Conservation (phyloP, 768 basidiomycete genomes). For the Leccinum aurantiacum region DNA sequence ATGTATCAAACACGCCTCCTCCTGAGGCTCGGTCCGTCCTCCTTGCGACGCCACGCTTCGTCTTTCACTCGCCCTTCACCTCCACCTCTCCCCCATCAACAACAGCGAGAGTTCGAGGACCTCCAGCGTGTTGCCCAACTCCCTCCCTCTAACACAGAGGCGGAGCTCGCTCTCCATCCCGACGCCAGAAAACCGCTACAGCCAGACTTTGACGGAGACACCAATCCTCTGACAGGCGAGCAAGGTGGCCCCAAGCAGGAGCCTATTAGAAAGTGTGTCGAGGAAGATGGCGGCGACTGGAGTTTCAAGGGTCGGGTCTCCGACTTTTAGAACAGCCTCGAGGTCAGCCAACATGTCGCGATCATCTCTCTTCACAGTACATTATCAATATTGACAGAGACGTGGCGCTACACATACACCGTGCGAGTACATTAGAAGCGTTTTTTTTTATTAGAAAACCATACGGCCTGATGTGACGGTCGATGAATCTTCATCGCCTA, state of each 20-base stretch:
- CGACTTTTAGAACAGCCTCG: constrained; percentile 58
- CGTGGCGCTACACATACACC: constrained; percentile 18
- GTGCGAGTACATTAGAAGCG: constrained; percentile 12
- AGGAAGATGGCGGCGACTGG: constrained; percentile 70
- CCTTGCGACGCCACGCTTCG: constrained; percentile 27
- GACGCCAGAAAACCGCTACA: constrained; percentile 60
- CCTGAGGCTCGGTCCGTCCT: background rate
- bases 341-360: background rate
- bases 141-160: constrained; percentile 41
- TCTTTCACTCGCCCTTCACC: constrained; percentile 63
- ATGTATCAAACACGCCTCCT: background rate
- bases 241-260: constrained; percentile 85
- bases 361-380: constrained; percentile 3
- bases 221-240: constrained; percentile 83
- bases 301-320: constrained; percentile 88
- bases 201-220: constrained; percentile 77
- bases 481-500: constrained; percentile 55
- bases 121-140: constrained; percentile 63
- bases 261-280: constrained; percentile 63
- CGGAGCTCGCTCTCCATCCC: constrained; percentile 58
- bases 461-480: background rate
- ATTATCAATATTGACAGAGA: constrained; percentile 10
- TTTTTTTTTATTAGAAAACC: constrained; percentile 8
- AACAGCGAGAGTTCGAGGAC: constrained; percentile 88
- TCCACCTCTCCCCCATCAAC: constrained; percentile 67